Conservation (phyloP, 2,329 filamentous ascomycete genomes). For the Fusarium nisikadoi region DNA sequence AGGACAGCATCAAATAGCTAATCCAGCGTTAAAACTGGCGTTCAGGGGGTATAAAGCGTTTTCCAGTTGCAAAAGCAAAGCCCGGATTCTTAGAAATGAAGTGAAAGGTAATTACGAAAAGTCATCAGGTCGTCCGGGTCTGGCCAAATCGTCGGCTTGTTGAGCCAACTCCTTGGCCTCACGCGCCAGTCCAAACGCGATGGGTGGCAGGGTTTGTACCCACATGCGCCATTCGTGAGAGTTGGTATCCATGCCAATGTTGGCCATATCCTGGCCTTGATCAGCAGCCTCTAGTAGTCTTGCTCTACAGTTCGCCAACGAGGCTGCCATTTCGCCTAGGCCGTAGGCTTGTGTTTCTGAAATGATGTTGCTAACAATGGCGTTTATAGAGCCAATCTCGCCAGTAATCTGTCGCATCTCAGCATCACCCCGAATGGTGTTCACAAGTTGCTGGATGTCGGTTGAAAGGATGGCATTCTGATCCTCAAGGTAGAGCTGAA, state of each 20-base stretch:
- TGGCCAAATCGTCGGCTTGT: slow-evolving; percentile 53
- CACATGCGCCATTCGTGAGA: slow-evolving; percentile 70
- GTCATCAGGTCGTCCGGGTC: slow-evolving; percentile 53
- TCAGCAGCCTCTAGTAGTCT: slow-evolving; percentile 72
- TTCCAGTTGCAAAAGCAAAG: slow-evolving; percentile 19
- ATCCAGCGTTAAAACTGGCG: slow-evolving; percentile 28
- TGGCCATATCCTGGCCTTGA: slow-evolving; percentile 69
- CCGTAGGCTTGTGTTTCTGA: slow-evolving; percentile 70
- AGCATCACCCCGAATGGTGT: slow-evolving; percentile 73
- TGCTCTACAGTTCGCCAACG: slow-evolving; percentile 71
- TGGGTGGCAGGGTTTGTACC: slow-evolving; percentile 78
- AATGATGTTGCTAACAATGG: slow-evolving; percentile 76
- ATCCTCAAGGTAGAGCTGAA: slow-evolving; percentile 80
- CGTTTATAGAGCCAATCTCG: slow-evolving; percentile 77
- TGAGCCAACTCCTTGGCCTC: slow-evolving; percentile 79
- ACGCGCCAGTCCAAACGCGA: slow-evolving; percentile 87
- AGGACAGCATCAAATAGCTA: slow-evolving; percentile 17
- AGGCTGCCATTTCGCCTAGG: slow-evolving; percentile 62
- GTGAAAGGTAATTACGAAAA: slow-evolving; percentile 54
- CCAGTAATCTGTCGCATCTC: slow-evolving; percentile 71
- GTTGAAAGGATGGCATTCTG: slow-evolving; percentile 83
- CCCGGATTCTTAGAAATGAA: slow-evolving; percentile 22
- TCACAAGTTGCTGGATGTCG: slow-evolving; percentile 83
- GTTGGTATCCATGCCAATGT: slow-evolving; percentile 58
- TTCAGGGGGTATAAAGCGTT: slow-evolving; percentile 37